Percentiles rank a stretch among this genome's conserved stretches.
phyloP scores from a whole-genome alignment of 176 grass and related monocot genomes.

The Cymbopogon citratus region DNA sequence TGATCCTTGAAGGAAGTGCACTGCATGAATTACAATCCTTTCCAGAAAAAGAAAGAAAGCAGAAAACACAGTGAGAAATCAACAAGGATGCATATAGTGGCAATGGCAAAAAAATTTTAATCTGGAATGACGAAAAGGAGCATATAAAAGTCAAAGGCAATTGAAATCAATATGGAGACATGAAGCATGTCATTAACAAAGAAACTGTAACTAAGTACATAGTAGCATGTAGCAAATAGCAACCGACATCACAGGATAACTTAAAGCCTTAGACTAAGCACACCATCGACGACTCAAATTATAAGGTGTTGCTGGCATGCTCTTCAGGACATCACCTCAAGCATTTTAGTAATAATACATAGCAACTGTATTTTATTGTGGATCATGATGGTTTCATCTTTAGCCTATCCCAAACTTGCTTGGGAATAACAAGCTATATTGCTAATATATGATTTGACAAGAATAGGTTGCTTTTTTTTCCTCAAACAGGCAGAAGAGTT shows the following conservation, averaged over 20 bases:
- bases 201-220: background rate
- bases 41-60: constrained; percentile 26
- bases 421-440: too few species aligned
- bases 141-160: background rate
- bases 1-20: constrained; percentile 39
- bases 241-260: background rate
- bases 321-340: background rate
- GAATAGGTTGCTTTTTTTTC: background rate
- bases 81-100: constrained; percentile 6
- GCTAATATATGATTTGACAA: background rate
- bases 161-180: background rate
- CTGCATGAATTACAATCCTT: constrained; percentile 67
- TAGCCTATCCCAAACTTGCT: too few species aligned
- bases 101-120: background rate
- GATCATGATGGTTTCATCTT: too few species aligned
- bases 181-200: background rate
- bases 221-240: background rate
- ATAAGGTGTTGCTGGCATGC: background rate
- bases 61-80: background rate
- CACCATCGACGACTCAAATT: too few species aligned
- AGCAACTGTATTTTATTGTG: background rate
- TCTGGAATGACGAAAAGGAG: background rate
- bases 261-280: background rate
- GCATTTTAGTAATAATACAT: background rate
- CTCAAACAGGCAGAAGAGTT: background rate